Conservation (phyloP, 352 stramenopile species). For the Pythium apleroticum region DNA sequence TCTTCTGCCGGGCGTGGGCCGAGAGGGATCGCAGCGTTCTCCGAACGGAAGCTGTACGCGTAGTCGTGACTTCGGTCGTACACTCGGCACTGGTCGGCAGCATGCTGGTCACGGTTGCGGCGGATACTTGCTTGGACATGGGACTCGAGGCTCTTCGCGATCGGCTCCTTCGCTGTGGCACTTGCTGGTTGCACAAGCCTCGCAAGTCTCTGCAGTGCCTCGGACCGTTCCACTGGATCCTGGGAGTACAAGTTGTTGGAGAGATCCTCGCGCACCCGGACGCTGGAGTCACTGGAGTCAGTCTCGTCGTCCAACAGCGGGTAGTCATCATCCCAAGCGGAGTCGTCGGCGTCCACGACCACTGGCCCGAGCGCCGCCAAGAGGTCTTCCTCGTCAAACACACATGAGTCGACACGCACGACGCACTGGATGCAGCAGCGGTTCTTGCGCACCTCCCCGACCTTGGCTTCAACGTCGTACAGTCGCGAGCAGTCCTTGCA, state of each 20-base stretch:
- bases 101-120: conserved; percentile 21
- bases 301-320: conserved; percentile 28
- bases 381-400: conserved; percentile 57
- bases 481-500: conserved; percentile 50
- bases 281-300: conserved; percentile 24
- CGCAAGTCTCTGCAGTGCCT: conserved; percentile 41
- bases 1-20: conserved; percentile 32
- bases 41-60: conserved; percentile 38
- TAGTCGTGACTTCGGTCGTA: conserved; percentile 46
- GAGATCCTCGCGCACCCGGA: conserved; percentile 29
- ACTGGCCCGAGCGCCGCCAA: conserved; percentile 40
- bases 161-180: conserved; percentile 13
- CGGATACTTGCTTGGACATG: conserved; percentile 34
- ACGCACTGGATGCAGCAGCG: conserved; percentile 10
- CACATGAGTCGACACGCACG: conserved; percentile 44
- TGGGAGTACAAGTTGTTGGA: conserved; percentile 39
- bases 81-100: conserved; percentile 27
- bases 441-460: conserved; percentile 46
- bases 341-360: conserved; percentile 39
- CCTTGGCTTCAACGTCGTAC: conserved; percentile 45
- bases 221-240: conserved; percentile 33
- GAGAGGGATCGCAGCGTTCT: conserved; percentile 37
- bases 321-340: conserved; percentile 34
- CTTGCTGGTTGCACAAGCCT: conserved; percentile 27
- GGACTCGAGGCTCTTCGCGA: conserved; percentile 37